Evolutionary conservation across 164 flowering plant species (phyloP), one percentile per base, ranked within the genome.

Genomic region (Tinospora cordifolia): DNA sequence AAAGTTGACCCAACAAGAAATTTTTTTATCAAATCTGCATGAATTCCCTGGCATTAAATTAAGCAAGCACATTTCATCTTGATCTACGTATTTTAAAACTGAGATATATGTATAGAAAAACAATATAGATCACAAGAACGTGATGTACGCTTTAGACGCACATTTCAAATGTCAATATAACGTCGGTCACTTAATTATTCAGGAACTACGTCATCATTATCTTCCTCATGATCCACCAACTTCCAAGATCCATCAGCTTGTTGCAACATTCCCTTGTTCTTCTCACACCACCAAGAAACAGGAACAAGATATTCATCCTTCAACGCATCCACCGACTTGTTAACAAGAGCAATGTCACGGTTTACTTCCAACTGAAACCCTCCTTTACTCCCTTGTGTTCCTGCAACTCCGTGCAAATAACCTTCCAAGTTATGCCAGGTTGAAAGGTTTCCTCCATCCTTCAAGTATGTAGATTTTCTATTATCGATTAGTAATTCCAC

Each of bases 351-450:
- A 21, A 90, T 77, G 46, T 87, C 92, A 0, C 93, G 75, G 7
- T 86, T 62, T 39, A 90, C 86, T 65, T 79, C 87, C 77, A 89
- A 72, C 68, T 78, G 77, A 38, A 93, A 93, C 66, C 75, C 88
- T 25, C 84, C 88, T 63, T 71, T 77, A 0, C 34, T 30, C 26
- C 98, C 92, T 39, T 84, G 88, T 21, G 86, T 78, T 27, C 98
- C 98, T 0, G 98, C 96, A 60, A 93, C 88, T 40, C 96, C 97
- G 79, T 93, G 97, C 75, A 93, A 44, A 60, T 92, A 84, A 0
- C 63, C 85, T 77, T 94, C 95, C 81, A 88, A 71, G 74, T 75
- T 85, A 74, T 92, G 98, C 88, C 85, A 81, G 26, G 59, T 78
- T 0, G 51, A 8, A 0, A 80, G 8, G 41, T 72, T 78, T 13